Base-by-base conservation (phyloP, 179 eudicot species). In the Drosera spatulata region DNA sequence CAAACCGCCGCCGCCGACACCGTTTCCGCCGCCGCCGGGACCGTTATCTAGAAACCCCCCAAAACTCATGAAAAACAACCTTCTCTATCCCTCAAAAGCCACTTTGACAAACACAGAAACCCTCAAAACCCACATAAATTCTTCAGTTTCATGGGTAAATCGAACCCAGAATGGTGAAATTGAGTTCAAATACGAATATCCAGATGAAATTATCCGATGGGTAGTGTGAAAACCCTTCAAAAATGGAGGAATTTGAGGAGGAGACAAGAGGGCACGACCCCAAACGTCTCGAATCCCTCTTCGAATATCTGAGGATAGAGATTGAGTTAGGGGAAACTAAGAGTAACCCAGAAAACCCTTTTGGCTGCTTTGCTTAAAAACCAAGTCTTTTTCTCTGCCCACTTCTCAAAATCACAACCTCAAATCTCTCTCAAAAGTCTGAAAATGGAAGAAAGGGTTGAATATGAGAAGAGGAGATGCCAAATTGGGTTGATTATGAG, bases 201-300 rank as follows among this genome's bases (percentile, higher is more conserved):
- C 11, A 50, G 13, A 50, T 10, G n/a, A 15, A 11, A 50, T 4
- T 50, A 10, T 11, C 5, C 13, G 13, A 50, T n/a, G 13, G 5
- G 53, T 4, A 50, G n/a, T 4, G 4, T 8, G n/a, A 50, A 15
- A 11, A 50, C 13, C 5, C 13, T 10, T 45, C 13, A 15, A 15
- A 50, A 15, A 11, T 4, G 53, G 11, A 2, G 13, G 53, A 50
- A 15, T 10, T n/a, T n/a, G 13, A 4, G 61, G 49, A 42, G n/a
- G 53, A 61, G 67, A 63, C 67, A 55, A 11, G 54, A 63, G 67
- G 62, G 62, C 55, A 38, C 44, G 66, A 22, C 33, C 74, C 77
- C 75, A 80, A 82, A 80, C 82, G 91, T 86, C 95, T 86, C 80
- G 77, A 86, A 66, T 78, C 76, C 89, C 96, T 85, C 88, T 87